A percentile compares a stretch with the other conserved stretches of the same genome.
These are phyloP conservation scores for Oxytropis ochrocephala DNA, from an alignment of 306 rosid genomes.

Conservation along the genomic window DNA sequence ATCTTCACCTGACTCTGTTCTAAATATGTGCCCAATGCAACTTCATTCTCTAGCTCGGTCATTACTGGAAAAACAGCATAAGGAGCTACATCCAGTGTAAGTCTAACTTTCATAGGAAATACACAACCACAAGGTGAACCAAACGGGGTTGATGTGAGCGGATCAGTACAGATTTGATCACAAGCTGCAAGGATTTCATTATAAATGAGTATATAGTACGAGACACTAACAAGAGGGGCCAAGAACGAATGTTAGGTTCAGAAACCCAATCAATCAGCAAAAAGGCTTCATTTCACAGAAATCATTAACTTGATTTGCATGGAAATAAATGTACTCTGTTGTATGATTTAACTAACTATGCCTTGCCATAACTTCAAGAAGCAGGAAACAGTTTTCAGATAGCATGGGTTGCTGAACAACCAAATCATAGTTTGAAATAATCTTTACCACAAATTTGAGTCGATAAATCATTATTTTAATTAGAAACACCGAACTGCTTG, in stretches of 20 bases:
- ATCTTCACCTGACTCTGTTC: constrained; percentile 95
- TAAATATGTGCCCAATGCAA: constrained; percentile 88
- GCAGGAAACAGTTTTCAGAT: background rate
- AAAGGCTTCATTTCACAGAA: background rate
- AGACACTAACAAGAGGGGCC: constrained; percentile 42
- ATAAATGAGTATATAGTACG: constrained; percentile 38
- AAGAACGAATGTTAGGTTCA: constrained; percentile 4
- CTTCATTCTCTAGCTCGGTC: constrained; percentile 85
- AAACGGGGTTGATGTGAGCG: constrained; percentile 82
- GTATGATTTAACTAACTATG: background rate
- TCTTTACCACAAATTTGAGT: background rate
- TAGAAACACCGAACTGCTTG: background rate
- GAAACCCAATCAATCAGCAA: constrained; percentile 1
- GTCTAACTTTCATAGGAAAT: constrained; percentile 91
- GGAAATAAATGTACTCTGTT: background rate
- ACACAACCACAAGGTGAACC: constrained; percentile 99
- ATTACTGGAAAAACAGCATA: constrained; percentile 87
- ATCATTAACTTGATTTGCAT: background rate
- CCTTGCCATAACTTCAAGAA: background rate
- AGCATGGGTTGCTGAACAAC: background rate
- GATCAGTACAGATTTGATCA: constrained; percentile 82
- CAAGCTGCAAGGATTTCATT: constrained; percentile 57
- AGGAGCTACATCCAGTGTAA: constrained; percentile 83
- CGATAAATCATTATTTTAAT: background rate
- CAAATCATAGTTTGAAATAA: background rate